phyloP scores from a whole-genome alignment of 306 rosid species.

The Oemleria cerasiformis region DNA sequence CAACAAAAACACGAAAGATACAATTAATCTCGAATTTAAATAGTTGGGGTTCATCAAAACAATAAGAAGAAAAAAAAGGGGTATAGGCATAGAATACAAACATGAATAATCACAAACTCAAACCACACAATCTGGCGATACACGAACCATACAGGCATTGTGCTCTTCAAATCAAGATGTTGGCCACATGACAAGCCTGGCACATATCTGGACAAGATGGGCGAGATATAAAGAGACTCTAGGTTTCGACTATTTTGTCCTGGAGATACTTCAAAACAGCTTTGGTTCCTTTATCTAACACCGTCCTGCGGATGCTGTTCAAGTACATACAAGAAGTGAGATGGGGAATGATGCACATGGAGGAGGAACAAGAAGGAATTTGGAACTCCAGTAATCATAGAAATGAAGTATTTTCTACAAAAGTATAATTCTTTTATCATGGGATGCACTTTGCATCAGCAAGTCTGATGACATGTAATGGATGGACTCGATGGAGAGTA shows the following conservation, averaged over 20 bases:
- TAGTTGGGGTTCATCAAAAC: too few relatives aligned
- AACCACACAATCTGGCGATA: background rate
- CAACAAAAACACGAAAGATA: background rate
- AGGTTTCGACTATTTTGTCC: conserved; percentile 62
- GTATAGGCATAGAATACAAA: background rate
- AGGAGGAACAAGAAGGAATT: background rate
- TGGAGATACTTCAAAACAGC: conserved; percentile 71
- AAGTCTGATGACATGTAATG: background rate
- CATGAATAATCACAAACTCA: background rate
- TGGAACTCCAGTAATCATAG: background rate
- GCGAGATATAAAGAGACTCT: conserved; percentile 4
- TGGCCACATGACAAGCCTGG: background rate
- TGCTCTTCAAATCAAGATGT: background rate
- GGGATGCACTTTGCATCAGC: background rate
- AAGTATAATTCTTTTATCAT: background rate
- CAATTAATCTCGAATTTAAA: background rate
- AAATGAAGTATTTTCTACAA: background rate
- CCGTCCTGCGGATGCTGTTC: conserved; percentile 79
- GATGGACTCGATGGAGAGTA: background rate
- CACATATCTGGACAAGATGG: background rate
- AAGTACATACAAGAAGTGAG: background rate
- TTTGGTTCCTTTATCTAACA: conserved; percentile 84
- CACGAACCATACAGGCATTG: background rate
- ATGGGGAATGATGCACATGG: background rate
- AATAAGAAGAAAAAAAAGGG: too few relatives aligned